phyloP scores from a whole-genome alignment of 108 stramenopile species.

The Nitzschia inconspicua region DNA sequence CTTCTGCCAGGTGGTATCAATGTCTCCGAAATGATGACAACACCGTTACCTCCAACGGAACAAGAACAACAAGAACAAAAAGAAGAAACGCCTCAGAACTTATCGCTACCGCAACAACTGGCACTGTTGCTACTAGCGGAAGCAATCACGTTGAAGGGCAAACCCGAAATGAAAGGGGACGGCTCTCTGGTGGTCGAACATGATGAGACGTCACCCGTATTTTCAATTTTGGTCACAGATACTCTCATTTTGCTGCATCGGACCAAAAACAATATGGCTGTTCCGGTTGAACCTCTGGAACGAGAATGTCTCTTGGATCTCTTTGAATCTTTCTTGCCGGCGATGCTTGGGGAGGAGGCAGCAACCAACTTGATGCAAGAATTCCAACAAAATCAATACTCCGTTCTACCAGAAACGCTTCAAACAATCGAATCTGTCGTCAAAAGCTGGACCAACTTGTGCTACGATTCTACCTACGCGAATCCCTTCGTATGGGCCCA shows the following conservation, averaged over 20 bases:
- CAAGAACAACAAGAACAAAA: too few relatives aligned
- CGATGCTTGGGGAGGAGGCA: constrained; percentile 23
- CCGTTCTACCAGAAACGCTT: constrained; percentile 14
- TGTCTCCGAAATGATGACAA: too few relatives aligned
- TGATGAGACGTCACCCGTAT: constrained; percentile 47
- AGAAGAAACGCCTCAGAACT: too few relatives aligned
- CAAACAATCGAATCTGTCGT: constrained; percentile 22
- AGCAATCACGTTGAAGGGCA: too few relatives aligned
- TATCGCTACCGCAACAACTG: too few relatives aligned
- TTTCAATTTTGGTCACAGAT: constrained; percentile 36
- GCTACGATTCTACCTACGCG: constrained; percentile 28
- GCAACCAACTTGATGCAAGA: constrained; percentile 4
- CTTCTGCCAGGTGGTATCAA: too few relatives aligned
- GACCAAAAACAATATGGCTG: not conserved
- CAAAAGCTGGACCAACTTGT: constrained; percentile 18
- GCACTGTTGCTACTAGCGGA: too few relatives aligned
- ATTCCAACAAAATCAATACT: constrained; percentile 9
- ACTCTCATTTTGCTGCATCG: constrained; percentile 23
- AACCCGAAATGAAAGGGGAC: too few relatives aligned
- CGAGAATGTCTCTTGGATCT: constrained; percentile 30
- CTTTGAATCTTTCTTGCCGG: constrained; percentile 33
- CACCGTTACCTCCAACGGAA: too few relatives aligned
- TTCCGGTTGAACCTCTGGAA: constrained; percentile 4
- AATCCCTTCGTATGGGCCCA: constrained; percentile 32
- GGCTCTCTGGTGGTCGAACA: too few relatives aligned